Base-by-base conservation (phyloP, 2,329 filamentous ascomycete genomes). In the Colletotrichum chlorophyti region DNA sequence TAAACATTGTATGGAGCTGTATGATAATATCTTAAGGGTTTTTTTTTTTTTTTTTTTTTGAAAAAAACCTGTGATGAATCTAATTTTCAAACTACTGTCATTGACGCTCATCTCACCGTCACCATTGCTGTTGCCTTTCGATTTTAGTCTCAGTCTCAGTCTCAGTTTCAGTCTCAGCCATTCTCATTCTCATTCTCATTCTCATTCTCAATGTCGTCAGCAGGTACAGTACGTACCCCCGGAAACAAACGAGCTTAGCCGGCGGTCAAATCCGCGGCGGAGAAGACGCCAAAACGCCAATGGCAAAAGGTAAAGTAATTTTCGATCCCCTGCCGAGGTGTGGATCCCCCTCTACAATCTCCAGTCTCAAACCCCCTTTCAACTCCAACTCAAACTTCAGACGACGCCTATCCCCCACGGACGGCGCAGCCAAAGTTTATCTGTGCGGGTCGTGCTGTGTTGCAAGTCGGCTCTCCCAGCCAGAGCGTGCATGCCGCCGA, bases 391-490 rank as follows among this genome's bases (percentile, higher is more conserved):
- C 21, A 29, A 10, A 45, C 45, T 45, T 60, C 32, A 15, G 57
- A 60, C 57, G 38, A 57, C 51, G 32, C 19, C 43, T n/a, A 19
- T 26, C n/a, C 4, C 21, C 32, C 26, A 51, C n/a, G 21, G 31
- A 50, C 31, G 14, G 32, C 40, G 43, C 45, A 51, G 51, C 49
- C n/a, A 32, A 9, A 23, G n/a, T n/a, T n/a, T n/a, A 50, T 34
- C 57, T 45, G 51, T 50, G 45, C 51, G 45, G 43, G 40, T 45
- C 43, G 57, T 60, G 57, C 57, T 57, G 38, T 45, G 51, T 50
- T 29, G 43, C 24, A 34, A 40, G 21, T 37, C 15, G 19, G 24
- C 21, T 31, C 29, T 19, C 15, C 29, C 51, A 57, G 17, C 29
- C 51, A 57, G 17, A 45, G 43, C 57, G 43, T 31, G 38, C 51